phyloP scores from a whole-genome alignment of 2,329 filamentous ascomycete species.

The Xylariales sp. region DNA sequence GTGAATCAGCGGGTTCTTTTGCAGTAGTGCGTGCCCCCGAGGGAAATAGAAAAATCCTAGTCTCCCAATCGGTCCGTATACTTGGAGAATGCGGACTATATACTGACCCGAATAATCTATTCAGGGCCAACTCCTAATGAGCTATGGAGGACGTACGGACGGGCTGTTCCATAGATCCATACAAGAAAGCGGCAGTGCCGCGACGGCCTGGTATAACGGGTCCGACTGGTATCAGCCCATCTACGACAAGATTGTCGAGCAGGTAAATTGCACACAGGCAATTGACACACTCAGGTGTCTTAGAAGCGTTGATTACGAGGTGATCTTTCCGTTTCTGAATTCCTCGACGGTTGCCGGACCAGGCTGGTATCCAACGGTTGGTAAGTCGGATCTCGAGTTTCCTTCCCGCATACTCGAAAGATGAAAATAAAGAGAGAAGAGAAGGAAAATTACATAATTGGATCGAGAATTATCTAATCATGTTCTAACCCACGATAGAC shows the following conservation, averaged over 20 bases:
- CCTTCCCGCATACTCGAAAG: constrained; percentile 29
- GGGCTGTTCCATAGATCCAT: constrained; percentile 47
- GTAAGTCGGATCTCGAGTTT: constrained; percentile 35
- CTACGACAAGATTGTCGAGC: constrained; percentile 59
- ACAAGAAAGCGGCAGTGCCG: constrained; percentile 49
- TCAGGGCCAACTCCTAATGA: constrained; percentile 46
- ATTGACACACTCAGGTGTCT: constrained; percentile 62
- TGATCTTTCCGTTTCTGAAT: constrained; percentile 58
- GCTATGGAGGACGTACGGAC: constrained; percentile 46
- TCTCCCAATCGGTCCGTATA: neutral
- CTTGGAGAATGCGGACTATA: neutral
- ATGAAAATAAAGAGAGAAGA: neutral
- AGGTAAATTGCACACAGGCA: constrained; percentile 60
- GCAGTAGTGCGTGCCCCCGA: constrained; percentile 42
- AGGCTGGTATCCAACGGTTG: constrained; percentile 48
- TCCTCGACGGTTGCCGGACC: constrained; percentile 49
- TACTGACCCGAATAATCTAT: constrained; percentile 7
- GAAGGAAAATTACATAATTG: neutral
- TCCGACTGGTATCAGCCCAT: constrained; percentile 57
- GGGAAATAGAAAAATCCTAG: neutral
- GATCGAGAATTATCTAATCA: neutral
- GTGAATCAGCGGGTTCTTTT: constrained; percentile 49
- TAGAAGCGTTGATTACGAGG: constrained; percentile 58
- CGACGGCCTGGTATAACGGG: constrained; percentile 51
- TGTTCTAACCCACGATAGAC: constrained; percentile 51